Evolutionary conservation across 495 filamentous ascomycete genomes (phyloP).

Genomic region (Cercophora sp.): DNA sequence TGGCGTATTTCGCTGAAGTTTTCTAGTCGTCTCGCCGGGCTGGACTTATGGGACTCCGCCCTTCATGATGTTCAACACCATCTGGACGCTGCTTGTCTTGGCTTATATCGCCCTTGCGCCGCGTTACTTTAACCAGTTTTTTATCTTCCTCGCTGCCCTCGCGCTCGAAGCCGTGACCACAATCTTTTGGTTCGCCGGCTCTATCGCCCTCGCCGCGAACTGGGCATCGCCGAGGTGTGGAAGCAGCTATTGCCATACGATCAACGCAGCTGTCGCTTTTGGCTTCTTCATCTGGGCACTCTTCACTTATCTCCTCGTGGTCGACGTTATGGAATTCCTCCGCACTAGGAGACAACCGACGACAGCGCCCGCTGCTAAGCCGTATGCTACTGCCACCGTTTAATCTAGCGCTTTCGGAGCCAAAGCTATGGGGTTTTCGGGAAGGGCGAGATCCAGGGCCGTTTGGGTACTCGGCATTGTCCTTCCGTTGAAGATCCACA

Average conservation of each 20-base stretch:
- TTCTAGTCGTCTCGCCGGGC: slow-evolving; percentile 33
- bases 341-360: slow-evolving; percentile 30
- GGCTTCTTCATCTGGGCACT: slow-evolving; percentile 44
- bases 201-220: slow-evolving; percentile 66
- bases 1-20: too few relatives aligned
- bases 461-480: not conserved
- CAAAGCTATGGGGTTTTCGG: not conserved
- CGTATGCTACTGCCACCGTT: too few relatives aligned
- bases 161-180: slow-evolving; percentile 68
- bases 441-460: not conserved
- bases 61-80: slow-evolving; percentile 70
- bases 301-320: slow-evolving; percentile 35
- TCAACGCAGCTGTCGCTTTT: slow-evolving; percentile 44
- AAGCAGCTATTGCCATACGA: slow-evolving; percentile 31
- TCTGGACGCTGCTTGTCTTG: slow-evolving; percentile 69
- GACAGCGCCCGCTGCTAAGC: slow-evolving; percentile 20
- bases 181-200: slow-evolving; percentile 85
- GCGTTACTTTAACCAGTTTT: slow-evolving; percentile 50
- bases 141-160: slow-evolving; percentile 59
- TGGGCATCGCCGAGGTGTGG: slow-evolving; percentile 43
- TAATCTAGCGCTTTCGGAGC: not conserved
- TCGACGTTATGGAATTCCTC: slow-evolving; percentile 34
- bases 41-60: too few relatives aligned
- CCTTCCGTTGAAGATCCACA: not conserved
- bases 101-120: slow-evolving; percentile 64